Percentiles rank a stretch among this genome's conserved stretches.
Conservation (phyloP, 345 rosid genomes). For the Brassica rapa region DNA sequence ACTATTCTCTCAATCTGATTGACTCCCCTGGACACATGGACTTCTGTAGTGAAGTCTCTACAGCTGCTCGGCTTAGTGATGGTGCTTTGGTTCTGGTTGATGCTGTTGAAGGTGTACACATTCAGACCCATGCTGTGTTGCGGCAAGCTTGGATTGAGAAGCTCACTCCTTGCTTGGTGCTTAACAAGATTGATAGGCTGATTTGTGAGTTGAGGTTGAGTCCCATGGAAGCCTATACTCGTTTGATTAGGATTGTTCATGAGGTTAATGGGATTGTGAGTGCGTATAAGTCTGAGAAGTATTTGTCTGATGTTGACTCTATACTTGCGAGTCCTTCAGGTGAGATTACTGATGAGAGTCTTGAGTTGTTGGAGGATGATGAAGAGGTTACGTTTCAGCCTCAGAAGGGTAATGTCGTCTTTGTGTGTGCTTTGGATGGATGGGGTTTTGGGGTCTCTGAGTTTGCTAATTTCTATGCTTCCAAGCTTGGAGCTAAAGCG, state of each 20-base stretch:
- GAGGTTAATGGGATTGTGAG: conserved; percentile 93
- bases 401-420: conserved; percentile 86
- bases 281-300: conserved; percentile 77
- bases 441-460: conserved; percentile 83
- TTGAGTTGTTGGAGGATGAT: conserved; percentile 78
- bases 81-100: conserved; percentile 91
- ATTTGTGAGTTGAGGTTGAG: conserved; percentile 80
- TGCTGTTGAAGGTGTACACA: conserved; percentile 95
- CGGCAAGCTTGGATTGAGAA: conserved; percentile 93
- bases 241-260: conserved; percentile 83
- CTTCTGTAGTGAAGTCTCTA: conserved; percentile 93
- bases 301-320: conserved; percentile 91
- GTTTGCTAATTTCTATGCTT: conserved; percentile 80
- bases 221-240: conserved; percentile 80
- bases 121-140: conserved; percentile 91
- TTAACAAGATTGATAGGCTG: conserved; percentile 91
- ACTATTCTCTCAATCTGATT: conserved; percentile 65
- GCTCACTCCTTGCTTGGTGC: conserved; percentile 89
- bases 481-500: conserved; percentile 75
- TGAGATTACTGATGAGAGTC: conserved; percentile 57
- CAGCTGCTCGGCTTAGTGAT: conserved; percentile 88
- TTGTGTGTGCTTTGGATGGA: conserved; percentile 87
- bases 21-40: conserved; percentile 99
- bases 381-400: conserved; percentile 96
- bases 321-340: conserved; percentile 58